Evolutionary conservation across 2,329 filamentous ascomycete species (phyloP).

Genomic region (Teratosphaeria destructans): DNA sequence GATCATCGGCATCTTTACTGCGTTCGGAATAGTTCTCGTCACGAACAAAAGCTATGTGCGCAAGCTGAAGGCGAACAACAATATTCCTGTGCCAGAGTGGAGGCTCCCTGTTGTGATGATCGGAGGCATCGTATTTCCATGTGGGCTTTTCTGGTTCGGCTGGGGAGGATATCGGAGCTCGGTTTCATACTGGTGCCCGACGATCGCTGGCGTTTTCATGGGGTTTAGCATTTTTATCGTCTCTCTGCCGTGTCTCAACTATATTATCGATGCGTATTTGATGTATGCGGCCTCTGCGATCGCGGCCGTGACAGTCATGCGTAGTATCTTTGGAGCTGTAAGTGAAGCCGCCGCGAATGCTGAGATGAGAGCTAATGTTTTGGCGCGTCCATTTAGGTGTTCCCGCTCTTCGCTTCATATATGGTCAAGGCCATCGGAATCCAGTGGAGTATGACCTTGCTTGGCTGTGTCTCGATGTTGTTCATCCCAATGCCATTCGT

Average conservation of each 20-base stretch:
- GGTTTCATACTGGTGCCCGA: slow-evolving; percentile 36
- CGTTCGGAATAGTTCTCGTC: slow-evolving; percentile 11
- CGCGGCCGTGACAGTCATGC: slow-evolving; percentile 30
- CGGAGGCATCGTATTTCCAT: slow-evolving; percentile 34
- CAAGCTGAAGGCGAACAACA: slow-evolving; percentile 23
- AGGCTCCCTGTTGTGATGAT: slow-evolving; percentile 38
- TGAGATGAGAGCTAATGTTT: slow-evolving; percentile 7
- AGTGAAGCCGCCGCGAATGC: slow-evolving; percentile 3
- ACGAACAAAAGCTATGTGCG: slow-evolving; percentile 17
- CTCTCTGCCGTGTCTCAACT: slow-evolving; percentile 30
- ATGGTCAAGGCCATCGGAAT: slow-evolving; percentile 47
- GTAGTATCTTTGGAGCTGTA: slow-evolving; percentile 38
- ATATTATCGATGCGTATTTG: slow-evolving; percentile 40
- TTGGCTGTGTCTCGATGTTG: slow-evolving; percentile 34
- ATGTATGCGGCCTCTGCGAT: slow-evolving; percentile 34
- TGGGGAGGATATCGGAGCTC: slow-evolving; percentile 31
- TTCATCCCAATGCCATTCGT: slow-evolving; percentile 35
- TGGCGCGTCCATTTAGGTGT: slow-evolving; percentile 10
- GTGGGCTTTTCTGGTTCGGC: slow-evolving; percentile 20
- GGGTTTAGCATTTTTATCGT: slow-evolving; percentile 34
- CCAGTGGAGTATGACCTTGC: slow-evolving; percentile 36
- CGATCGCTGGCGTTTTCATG: slow-evolving; percentile 32
- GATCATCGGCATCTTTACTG: slow-evolving; percentile 21
- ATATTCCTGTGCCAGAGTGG: slow-evolving; percentile 35
- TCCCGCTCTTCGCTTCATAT: slow-evolving; percentile 44